Percentiles rank a stretch among this genome's conserved stretches.
Evolutionary conservation across 208 protist genomes (phyloP).

Genomic region (Herpetomonas samuelpessoai): DNA sequence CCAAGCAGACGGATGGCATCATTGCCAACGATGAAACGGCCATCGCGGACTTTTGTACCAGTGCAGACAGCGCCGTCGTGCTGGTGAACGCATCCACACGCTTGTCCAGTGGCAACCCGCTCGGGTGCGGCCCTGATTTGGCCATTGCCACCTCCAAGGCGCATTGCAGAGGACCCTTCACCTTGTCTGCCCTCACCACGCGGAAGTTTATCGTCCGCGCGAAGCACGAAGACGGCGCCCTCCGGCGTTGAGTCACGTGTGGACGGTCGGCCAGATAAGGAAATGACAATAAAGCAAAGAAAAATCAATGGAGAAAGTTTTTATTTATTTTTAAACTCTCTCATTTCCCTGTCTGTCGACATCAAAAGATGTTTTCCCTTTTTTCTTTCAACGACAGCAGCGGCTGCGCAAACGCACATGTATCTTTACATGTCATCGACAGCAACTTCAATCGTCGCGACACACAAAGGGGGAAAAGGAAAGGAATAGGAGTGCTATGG

Average conservation of each 20-base stretch:
- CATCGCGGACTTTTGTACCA: slow-evolving; percentile 33
- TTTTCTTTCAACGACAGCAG: slow-evolving; percentile 9
- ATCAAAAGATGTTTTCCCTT: slow-evolving; percentile 2
- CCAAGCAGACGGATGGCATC: slow-evolving; percentile 53
- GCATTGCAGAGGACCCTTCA: slow-evolving; percentile 48
- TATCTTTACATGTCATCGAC: too few relatives aligned
- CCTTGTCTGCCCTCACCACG: slow-evolving; percentile 36
- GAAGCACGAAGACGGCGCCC: slow-evolving; percentile 15
- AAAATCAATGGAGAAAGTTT: not conserved
- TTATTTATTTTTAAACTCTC: not conserved
- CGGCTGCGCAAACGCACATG: too few relatives aligned
- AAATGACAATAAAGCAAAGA: not conserved
- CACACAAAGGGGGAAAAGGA: too few relatives aligned
- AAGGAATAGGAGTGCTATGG: too few relatives aligned
- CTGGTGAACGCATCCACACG: slow-evolving; percentile 59
- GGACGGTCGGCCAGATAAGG: too few relatives aligned
- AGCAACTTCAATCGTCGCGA: too few relatives aligned
- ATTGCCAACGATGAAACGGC: slow-evolving; percentile 35
- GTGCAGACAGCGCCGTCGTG: slow-evolving; percentile 43
- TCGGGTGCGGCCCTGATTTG: slow-evolving; percentile 53
- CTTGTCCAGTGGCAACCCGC: slow-evolving; percentile 39
- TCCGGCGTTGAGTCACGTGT: slow-evolving; percentile 28
- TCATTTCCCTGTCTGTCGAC: not conserved
- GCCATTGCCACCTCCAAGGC: slow-evolving; percentile 55
- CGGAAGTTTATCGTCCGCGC: slow-evolving; percentile 43